Base-by-base conservation (phyloP, 2,329 filamentous ascomycete genomes). In the Teratosphaeria destructans region DNA sequence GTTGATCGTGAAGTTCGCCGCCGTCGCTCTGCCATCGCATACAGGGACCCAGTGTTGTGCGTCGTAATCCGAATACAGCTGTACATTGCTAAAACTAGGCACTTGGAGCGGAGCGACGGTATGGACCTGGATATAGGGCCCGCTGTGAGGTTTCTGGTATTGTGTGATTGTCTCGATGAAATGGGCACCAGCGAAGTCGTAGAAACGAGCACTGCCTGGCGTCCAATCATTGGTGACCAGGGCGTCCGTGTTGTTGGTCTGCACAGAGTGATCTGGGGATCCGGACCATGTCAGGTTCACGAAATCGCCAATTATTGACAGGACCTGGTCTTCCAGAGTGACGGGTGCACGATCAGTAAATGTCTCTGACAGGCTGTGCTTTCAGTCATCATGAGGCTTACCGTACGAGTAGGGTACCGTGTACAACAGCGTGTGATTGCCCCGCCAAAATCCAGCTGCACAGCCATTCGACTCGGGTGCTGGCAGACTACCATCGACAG, bases 381-480 rank as follows among this genome's bases (percentile, higher is more conserved):
- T 49, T 23, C 43, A 6, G 6, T 23, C 43, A 11, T 23, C 43
- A 49, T 49, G 16, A 23, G 43, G 19, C 43, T 49, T 49, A 49
- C 43, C 56, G 60, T 67, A 66, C 29, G 63, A 62, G 54, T 67
- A 67, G 14, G 65, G 65, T 1, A 67, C 56, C 8, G 65, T 66
- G 59, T 59, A 62, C 34, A 61, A 37, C 53, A 65, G 58, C 56
- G 57, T 59, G 54, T 65, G 61, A 39, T 39, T 57, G 27, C 63
- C 60, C 8, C 59, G 55, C 14, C 52, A 55, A 55, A 57, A 66
- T 56, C 60, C 57, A 1, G 59, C 56, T n/a, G 59, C 57, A 54
- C 63, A 66, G 39, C 59, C 59, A 23, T 59, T 61, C 14, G 37
- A 7, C 23, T 54, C 54, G 16, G 54, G 11, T 23, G 37, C 43